These are phyloP conservation scores for Kondoa malvinella DNA, from an alignment of 768 basidiomycete genomes.

Conservation along the genomic window DNA sequence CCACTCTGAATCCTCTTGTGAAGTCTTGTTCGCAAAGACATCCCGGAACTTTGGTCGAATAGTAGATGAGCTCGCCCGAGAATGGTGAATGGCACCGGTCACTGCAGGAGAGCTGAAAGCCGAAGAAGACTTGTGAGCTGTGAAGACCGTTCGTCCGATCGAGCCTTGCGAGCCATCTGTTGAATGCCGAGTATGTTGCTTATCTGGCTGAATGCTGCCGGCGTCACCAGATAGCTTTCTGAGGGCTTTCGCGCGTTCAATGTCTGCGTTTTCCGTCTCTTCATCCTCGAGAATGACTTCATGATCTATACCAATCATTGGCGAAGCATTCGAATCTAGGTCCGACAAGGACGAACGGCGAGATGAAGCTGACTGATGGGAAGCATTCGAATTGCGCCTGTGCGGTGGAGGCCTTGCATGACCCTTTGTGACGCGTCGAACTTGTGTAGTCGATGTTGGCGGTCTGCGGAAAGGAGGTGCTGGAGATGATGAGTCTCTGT, in stretches of 20 bases:
- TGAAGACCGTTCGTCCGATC: slow-evolving; percentile 18
- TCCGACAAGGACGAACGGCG: slow-evolving; percentile 9
- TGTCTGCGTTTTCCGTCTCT: slow-evolving; percentile 3
- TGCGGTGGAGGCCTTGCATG: slow-evolving; percentile 1
- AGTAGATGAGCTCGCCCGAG: background rate
- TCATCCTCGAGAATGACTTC: slow-evolving; percentile 19
- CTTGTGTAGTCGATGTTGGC: slow-evolving; percentile 2
- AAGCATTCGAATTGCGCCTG: slow-evolving; percentile 13
- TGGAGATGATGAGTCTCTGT: slow-evolving; percentile 10
- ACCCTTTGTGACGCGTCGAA: background rate
- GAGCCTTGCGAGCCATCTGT: background rate
- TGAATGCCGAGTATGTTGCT: background rate
- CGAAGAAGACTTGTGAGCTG: slow-evolving; percentile 25
- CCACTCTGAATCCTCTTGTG: slow-evolving; percentile 10
- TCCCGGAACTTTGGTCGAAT: slow-evolving; percentile 19
- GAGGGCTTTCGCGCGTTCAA: slow-evolving; percentile 13
- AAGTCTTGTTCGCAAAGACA: slow-evolving; percentile 18
- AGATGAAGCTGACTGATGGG: slow-evolving; percentile 5
- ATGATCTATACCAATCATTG: slow-evolving; percentile 7
- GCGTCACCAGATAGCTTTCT: slow-evolving; percentile 17
- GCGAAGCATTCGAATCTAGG: background rate
- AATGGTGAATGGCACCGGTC: slow-evolving; percentile 3
- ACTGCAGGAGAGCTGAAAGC: slow-evolving; percentile 25
- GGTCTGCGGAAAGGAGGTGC: background rate
- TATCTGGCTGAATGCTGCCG: background rate